Evolutionary conservation across 2,329 filamentous ascomycete genomes (phyloP).

Genomic region (Penicillium sp.): DNA sequence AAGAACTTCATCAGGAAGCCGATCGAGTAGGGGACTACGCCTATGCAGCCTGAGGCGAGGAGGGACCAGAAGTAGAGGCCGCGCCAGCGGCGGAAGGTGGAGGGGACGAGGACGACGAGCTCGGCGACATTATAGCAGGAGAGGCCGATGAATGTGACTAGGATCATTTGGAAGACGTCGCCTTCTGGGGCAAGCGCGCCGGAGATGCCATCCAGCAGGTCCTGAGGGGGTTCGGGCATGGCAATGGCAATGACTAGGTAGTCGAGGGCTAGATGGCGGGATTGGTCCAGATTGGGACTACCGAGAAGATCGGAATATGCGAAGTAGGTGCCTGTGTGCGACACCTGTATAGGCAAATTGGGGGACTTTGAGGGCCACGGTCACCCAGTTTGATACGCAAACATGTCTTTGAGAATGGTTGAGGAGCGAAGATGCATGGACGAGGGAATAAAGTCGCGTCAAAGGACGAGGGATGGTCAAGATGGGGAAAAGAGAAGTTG

Average conservation of each 20-base stretch:
- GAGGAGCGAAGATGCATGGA: not conserved
- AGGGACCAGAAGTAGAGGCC: slow-evolving; percentile 49
- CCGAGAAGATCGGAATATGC: not conserved
- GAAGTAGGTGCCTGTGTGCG: not conserved
- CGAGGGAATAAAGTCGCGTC: not conserved
- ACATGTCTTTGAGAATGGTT: slow-evolving; percentile 14
- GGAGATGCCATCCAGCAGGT: slow-evolving; percentile 33
- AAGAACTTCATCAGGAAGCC: slow-evolving; percentile 49
- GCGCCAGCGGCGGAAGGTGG: slow-evolving; percentile 41
- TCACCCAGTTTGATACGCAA: slow-evolving; percentile 23
- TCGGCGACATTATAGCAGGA: slow-evolving; percentile 52
- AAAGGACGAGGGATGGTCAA: not conserved
- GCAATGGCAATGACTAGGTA: not conserved
- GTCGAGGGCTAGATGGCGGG: not conserved
- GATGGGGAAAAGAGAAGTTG: not conserved
- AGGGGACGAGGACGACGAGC: slow-evolving; percentile 42
- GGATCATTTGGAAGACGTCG: slow-evolving; percentile 24
- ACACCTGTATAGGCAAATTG: not conserved
- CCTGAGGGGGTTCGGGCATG: slow-evolving; percentile 22
- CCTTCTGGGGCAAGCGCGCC: slow-evolving; percentile 29
- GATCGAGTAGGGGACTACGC: slow-evolving; percentile 42
- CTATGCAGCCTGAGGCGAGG: slow-evolving; percentile 36
- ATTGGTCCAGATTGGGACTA: not conserved
- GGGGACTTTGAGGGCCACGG: slow-evolving; percentile 11
- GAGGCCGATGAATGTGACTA: slow-evolving; percentile 41